Evolutionary conservation across 306 rosid genomes (phyloP).

Genomic region (Citrullus colocynthis): DNA sequence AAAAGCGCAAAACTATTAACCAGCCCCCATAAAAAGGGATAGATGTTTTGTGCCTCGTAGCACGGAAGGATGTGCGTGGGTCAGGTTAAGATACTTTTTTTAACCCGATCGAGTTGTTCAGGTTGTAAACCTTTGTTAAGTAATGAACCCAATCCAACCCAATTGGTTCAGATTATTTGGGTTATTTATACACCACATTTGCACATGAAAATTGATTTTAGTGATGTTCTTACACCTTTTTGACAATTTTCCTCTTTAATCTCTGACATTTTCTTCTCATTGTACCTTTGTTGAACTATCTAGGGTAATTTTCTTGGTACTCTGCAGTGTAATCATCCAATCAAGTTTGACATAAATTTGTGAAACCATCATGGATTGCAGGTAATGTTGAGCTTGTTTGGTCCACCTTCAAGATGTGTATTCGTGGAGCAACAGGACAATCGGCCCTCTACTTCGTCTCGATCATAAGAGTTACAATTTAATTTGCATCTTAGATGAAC

Average conservation of each 20-base stretch:
- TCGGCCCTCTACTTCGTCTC: slow-evolving; percentile 42
- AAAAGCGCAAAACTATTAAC: background rate
- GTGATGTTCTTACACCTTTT: background rate
- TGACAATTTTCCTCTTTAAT: background rate
- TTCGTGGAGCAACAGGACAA: slow-evolving; percentile 37
- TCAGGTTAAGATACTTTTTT: too few relatives aligned
- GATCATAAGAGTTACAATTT: slow-evolving; percentile 1
- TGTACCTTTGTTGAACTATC: background rate
- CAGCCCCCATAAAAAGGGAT: background rate
- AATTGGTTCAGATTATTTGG: too few relatives aligned
- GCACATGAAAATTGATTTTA: background rate
- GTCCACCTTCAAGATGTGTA: slow-evolving; percentile 81
- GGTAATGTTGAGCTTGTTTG: slow-evolving; percentile 82
- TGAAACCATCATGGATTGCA: slow-evolving; percentile 14
- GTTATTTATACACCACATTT: background rate
- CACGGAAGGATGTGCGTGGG: background rate
- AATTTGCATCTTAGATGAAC: background rate
- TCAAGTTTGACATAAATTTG: background rate
- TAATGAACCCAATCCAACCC: too few relatives aligned
- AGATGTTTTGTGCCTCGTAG: background rate
- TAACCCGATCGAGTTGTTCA: too few relatives aligned
- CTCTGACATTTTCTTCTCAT: background rate
- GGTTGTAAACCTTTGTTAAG: too few relatives aligned
- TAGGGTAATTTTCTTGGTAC: background rate
- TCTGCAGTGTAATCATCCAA: background rate